phyloP scores from a whole-genome alignment of 768 basidiomycete species.

The Strobilomyces confusus region DNA sequence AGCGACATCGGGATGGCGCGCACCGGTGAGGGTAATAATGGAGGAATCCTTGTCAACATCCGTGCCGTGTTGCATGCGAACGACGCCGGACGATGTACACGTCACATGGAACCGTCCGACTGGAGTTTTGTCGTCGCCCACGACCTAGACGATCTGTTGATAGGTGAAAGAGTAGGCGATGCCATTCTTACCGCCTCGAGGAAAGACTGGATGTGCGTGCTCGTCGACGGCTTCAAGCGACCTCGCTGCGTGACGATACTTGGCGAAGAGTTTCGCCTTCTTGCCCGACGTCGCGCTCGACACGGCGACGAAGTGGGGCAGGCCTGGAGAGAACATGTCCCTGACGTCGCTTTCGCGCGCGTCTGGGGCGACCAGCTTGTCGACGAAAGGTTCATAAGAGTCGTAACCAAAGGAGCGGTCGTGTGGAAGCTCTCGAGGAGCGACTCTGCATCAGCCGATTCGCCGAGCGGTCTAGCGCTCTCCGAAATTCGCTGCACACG shows the following conservation, averaged over 20 bases:
- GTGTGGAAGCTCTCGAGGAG: constrained; percentile 16
- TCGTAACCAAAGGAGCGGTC: constrained; percentile 19
- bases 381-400: constrained; percentile 16
- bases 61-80: constrained; percentile 18
- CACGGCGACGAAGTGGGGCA: constrained; percentile 18
- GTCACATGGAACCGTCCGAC: constrained; percentile 6
- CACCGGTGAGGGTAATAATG: constrained; percentile 7
- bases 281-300: constrained; percentile 20
- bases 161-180: constrained; percentile 20
- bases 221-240: constrained; percentile 13
- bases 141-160: constrained; percentile 4
- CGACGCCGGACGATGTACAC: constrained; percentile 10
- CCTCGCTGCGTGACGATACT: constrained; percentile 5
- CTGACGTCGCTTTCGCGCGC: constrained; percentile 10
- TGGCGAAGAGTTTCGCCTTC: constrained; percentile 18
- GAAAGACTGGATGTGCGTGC: constrained; percentile 9
- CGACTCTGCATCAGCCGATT: background rate
- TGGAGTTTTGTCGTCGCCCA: background rate
- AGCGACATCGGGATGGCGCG: background rate
- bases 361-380: constrained; percentile 4
- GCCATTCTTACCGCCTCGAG: constrained; percentile 20
- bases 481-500: constrained; percentile 10
- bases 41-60: constrained; percentile 14
- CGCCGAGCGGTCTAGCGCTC: constrained; percentile 3
- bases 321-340: constrained; percentile 21